phyloP scores from a whole-genome alignment of 2,329 filamentous ascomycete genomes.

The Xylariomycetidae sp. region DNA sequence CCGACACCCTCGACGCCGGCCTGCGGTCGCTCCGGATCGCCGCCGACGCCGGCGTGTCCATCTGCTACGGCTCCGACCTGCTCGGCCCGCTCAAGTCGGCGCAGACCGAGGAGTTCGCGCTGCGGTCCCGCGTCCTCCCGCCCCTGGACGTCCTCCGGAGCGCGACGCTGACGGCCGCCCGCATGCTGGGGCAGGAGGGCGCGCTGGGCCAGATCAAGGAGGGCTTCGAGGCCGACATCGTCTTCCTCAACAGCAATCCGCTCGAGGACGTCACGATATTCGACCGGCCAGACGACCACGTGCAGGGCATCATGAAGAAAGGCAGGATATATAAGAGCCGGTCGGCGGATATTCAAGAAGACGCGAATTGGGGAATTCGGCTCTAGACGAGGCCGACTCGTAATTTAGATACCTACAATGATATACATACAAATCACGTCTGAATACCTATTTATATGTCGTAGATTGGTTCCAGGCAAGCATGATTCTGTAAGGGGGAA shows the following conservation, averaged over 20 bases:
- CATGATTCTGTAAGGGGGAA: no score
- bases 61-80: constrained; percentile 52
- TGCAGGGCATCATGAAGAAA: constrained; percentile 47
- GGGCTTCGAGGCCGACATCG: constrained; percentile 45
- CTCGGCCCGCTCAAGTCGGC: constrained; percentile 43
- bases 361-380: no score
- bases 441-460: no score
- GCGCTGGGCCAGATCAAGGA: constrained; percentile 42
- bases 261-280: constrained; percentile 47
- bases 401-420: no score
- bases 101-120: constrained; percentile 45
- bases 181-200: constrained; percentile 37
- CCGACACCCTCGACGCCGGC: constrained; percentile 40
- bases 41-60: constrained; percentile 43
- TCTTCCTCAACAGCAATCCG: constrained; percentile 46
- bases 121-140: constrained; percentile 38
- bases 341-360: constrained; percentile 7
- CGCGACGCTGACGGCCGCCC: constrained; percentile 46
- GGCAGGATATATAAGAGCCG: constrained; percentile 36
- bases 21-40: constrained; percentile 41
- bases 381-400: no score
- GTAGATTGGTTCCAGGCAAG: no score
- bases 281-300: constrained; percentile 37
- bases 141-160: constrained; percentile 41
- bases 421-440: no score